Base-by-base conservation (phyloP, 23 red algal genomes). In the Gracilaria gracilis region DNA sequence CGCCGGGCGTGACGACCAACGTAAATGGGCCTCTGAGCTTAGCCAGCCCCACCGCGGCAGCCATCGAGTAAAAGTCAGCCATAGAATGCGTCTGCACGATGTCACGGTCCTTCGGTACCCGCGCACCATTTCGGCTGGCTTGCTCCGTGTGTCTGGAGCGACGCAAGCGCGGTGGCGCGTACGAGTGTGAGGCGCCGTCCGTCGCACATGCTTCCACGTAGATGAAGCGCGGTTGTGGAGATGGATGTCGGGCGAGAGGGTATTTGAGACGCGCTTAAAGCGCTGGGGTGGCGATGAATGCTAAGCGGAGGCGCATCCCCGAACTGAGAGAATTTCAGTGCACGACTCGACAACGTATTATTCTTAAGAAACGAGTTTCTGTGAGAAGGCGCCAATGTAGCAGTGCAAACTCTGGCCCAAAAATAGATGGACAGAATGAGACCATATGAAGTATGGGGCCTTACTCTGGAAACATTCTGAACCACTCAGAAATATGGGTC, bases 61-160 rank as follows among this genome's bases (percentile, higher is more conserved):
- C 94, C 65, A 96, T 81, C 64, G 87, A 89, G 70, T 96, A 87
- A 59, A 92, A 91, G 44, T 96, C 94, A 17, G 94, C 94, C 8
- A 81, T 91, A 37, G 61, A 71, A 49, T 91, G 94, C n/a, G 88
- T 88, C 31, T 91, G 25, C 34, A 96, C 94, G 9, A 88, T 40
- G 42, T 89, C 93, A 73, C 87, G 84, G 54, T 94, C 82, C 46
- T 49, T 75, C 14, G 33, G 39, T 23, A 44, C 69, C 29, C 0
- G 5, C 14, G 65, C 69, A 36, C 69, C 37, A 31, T 25, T 19
- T 75, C 36, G 36, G 17, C 19, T 4, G 15, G 39, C 39, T 31
- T 31, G 35, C 6, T 24, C 69, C 39, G 69, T 24, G 65, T 70
- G 65, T 4, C 34, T 9, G 4, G 65, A 2, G 24, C 28, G 23